These are phyloP conservation scores for Botrytis hyacinthi DNA, from an alignment of 2,329 filamentous ascomycete species.

Conservation along the genomic window DNA sequence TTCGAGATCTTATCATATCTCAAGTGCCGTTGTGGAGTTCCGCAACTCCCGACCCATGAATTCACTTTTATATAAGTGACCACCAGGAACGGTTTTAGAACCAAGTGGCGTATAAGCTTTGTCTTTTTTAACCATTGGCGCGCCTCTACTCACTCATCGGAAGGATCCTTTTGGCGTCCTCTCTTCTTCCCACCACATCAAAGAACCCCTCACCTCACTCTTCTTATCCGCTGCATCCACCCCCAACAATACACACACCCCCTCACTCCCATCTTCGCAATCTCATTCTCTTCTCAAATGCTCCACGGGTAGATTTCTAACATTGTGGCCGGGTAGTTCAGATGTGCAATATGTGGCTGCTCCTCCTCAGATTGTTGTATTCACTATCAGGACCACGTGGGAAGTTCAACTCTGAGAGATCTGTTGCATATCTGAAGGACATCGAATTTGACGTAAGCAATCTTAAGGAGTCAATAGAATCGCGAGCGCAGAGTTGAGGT, in stretches of 20 bases:
- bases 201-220: no score
- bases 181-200: no score
- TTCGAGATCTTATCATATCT: not conserved
- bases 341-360: not conserved
- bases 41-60: not conserved
- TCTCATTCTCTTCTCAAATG: no score
- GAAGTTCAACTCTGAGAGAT: not conserved
- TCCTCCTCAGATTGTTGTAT: not conserved
- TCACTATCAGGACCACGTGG: not conserved
- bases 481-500: not conserved
- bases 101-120: not conserved
- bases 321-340: not conserved
- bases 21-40: not conserved
- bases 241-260: no score
- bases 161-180: not conserved
- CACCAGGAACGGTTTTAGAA: no score
- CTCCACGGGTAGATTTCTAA: not conserved
- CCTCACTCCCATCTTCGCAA: no score
- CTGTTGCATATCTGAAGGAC: constrained; percentile 6
- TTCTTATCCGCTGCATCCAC: no score
- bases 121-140: not conserved
- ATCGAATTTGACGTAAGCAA: constrained; percentile 5
- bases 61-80: not conserved
- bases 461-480: not conserved
- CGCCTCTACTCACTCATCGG: not conserved